phyloP scores from a whole-genome alignment of 2,329 filamentous ascomycete genomes.

The Pezicula rhizophila region DNA sequence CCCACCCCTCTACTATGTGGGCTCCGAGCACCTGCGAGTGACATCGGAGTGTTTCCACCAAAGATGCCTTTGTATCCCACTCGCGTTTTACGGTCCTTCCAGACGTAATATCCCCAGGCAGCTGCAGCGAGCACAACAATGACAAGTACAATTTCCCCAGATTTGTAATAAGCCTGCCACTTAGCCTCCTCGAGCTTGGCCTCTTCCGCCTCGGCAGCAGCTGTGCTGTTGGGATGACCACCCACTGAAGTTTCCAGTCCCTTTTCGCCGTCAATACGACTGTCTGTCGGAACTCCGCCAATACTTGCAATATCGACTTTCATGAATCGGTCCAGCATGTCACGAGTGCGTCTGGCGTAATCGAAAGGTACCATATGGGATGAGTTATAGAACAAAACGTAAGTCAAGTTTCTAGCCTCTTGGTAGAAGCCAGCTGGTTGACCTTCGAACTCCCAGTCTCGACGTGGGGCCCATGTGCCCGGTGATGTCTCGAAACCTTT shows the following conservation, averaged over 20 bases:
- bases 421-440: conserved; percentile 88
- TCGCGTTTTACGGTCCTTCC: conserved; percentile 52
- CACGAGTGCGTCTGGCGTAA: conserved; percentile 74
- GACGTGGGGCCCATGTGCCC: conserved; percentile 85
- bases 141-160: conserved; percentile 63
- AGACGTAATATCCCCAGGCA: conserved; percentile 59
- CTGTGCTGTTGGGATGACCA: conserved; percentile 61
- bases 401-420: conserved; percentile 88
- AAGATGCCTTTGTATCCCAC: conserved; percentile 44
- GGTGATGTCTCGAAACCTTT: conserved; percentile 85
- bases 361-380: conserved; percentile 99
- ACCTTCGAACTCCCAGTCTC: conserved; percentile 90
- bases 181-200: conserved; percentile 59
- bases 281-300: conserved; percentile 65
- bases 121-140: conserved; percentile 58
- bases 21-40: conserved; percentile 20
- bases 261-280: conserved; percentile 65
- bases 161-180: conserved; percentile 67
- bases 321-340: conserved; percentile 98
- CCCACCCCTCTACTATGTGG: conserved; percentile 26
- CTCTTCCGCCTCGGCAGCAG: conserved; percentile 55
- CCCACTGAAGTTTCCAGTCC: conserved; percentile 60
- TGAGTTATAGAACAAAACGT: conserved; percentile 90
- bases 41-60: conserved; percentile 24
- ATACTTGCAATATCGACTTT: conserved; percentile 85